phyloP scores from a whole-genome alignment of 345 rosid genomes.

The Eucalyptus regnans region DNA sequence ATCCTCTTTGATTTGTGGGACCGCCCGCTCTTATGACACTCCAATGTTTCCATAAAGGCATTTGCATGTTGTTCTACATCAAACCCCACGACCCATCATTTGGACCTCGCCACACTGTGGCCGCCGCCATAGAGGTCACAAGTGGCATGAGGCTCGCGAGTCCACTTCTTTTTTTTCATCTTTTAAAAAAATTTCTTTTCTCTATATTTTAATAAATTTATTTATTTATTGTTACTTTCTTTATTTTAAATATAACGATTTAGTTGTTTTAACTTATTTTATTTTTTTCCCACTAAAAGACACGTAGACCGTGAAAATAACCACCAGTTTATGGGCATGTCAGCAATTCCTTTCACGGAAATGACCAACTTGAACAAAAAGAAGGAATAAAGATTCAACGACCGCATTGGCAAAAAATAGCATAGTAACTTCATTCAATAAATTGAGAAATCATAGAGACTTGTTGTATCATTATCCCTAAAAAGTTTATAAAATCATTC shows the following conservation, averaged over 20 bases:
- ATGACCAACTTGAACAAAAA: background rate
- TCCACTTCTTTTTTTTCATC: background rate
- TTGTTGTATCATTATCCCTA: background rate
- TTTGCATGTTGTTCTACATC: too few species aligned
- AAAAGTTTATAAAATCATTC: background rate
- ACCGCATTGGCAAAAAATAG: background rate
- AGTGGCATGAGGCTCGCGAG: background rate
- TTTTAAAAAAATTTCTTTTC: fast-evolving
- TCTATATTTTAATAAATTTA: background rate
- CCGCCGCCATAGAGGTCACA: background rate
- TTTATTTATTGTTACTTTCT: background rate
- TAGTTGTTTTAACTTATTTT: background rate
- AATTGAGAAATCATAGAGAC: background rate
- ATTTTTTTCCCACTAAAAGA: background rate
- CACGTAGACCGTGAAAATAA: background rate
- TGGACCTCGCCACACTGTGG: fast-evolving
- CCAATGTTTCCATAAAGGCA: too few species aligned
- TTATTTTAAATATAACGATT: background rate
- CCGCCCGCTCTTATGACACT: too few species aligned
- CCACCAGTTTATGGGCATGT: background rate
- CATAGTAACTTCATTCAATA: background rate
- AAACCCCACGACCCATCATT: background rate
- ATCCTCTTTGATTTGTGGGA: too few species aligned
- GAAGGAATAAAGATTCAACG: background rate
- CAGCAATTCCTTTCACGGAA: background rate